Evolutionary conservation across 1,284 basidiomycete genomes (phyloP), one percentile per base, ranked within the genome.

Genomic region (Rhodotorula sp.): DNA sequence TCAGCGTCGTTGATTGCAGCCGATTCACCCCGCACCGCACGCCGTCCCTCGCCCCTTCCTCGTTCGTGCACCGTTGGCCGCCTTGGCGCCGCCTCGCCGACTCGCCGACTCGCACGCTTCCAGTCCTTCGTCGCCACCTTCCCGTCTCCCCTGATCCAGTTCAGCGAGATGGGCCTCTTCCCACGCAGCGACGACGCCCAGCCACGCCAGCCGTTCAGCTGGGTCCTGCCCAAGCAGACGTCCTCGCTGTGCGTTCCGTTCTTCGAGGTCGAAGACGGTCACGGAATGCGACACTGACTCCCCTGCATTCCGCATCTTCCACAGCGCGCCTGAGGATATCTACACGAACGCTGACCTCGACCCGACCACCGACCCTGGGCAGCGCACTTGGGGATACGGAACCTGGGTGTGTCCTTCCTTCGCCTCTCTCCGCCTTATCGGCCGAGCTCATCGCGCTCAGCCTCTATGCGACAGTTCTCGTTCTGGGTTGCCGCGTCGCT

Each of bases 401-500:
- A 68, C 67, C 13, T 68, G 67, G 61, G 67, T 68, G 30, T 47
- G 67, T 54, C 16, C 37, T 16, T 51, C n/a, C 31, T 51, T 30
- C 22, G 47, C 34, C 18, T 40, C 34, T n/a, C 4, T 15, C 28
- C 28, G 48, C 28, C 7, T 13, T 22, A 13, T 3, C 47, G n/a
- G 11, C 13, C 4, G 30, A 9, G 18, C n/a, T 46, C 18, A 3
- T 40, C 16, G 22, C 15, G 7, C 58, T 7, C 15, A 9, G 22
- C 26, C 2, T 4, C 0, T 2, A 9, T 8, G 50, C 4, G 8
- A 7, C 57, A 68, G 67, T 64, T 59, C 37, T 68, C 67, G 8
- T 68, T 68, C 67, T 68, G 67, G 67, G 58, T 68, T 20, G 67
- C 67, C 0, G 67, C 67, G 30, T 68, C 67, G 6, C 67, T 68